A percentile compares a stretch with the other conserved stretches of the same genome.
These are phyloP conservation scores for Macadamia tetraphylla DNA, from an alignment of 164 flowering plant genomes.

Conservation along the genomic window DNA sequence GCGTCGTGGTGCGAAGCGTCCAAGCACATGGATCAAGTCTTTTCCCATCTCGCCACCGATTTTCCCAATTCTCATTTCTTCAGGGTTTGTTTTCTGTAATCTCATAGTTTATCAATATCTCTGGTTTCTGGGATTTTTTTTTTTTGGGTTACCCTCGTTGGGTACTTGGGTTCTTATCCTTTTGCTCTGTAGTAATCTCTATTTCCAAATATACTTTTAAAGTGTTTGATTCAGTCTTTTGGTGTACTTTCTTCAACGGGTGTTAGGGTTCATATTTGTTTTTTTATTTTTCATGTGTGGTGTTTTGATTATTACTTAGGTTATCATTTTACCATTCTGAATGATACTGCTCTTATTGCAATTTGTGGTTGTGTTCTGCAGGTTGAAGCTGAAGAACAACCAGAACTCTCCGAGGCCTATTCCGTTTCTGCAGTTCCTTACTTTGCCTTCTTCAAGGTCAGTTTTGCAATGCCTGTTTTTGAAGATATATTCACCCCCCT, in stretches of 20 bases:
- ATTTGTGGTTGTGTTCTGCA: slow-evolving; percentile 20
- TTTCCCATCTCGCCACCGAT: slow-evolving; percentile 83
- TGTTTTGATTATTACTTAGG: too few species aligned
- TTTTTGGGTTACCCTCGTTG: too few species aligned
- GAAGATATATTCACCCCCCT: too few species aligned
- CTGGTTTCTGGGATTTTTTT: background rate
- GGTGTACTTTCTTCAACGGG: background rate
- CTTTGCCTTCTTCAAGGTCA: slow-evolving; percentile 81
- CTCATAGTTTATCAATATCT: background rate
- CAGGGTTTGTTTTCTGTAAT: slow-evolving; percentile 39
- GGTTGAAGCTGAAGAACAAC: slow-evolving; percentile 99
- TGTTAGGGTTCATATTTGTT: background rate
- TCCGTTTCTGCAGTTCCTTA: slow-evolving; percentile 87
- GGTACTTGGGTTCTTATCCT: too few species aligned
- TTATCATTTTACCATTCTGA: too few species aligned
- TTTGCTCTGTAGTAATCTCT: too few species aligned
- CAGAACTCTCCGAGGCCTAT: slow-evolving; percentile 85
- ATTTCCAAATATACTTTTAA: too few species aligned
- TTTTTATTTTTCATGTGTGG: background rate
- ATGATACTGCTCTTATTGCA: background rate
- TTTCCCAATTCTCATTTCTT: slow-evolving; percentile 76
- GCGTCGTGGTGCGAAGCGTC: slow-evolving; percentile 98
- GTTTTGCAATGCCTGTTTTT: background rate
- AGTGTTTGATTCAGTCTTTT: background rate
- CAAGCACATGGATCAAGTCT: slow-evolving; percentile 93